Evolutionary conservation across 306 rosid species (phyloP).

Genomic region (Senna siamea): DNA sequence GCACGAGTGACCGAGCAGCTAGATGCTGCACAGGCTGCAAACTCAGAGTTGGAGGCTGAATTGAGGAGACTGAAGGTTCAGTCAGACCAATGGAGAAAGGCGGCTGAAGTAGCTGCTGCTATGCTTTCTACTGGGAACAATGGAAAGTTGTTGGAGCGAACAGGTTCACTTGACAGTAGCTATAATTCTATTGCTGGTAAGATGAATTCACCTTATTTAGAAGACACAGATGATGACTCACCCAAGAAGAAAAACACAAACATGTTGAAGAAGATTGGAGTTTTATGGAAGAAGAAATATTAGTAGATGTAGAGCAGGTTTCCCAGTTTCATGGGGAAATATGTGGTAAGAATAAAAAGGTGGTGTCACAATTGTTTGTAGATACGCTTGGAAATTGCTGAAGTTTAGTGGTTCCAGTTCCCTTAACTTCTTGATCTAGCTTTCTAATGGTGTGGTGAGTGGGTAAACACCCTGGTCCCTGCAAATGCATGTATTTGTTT

Average conservation of each 20-base stretch:
- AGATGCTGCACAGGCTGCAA: constrained; percentile 66
- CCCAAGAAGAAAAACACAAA: constrained; percentile 79
- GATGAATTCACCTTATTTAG: constrained; percentile 65
- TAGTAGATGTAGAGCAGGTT: constrained; percentile 31
- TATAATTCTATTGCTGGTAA: constrained; percentile 48
- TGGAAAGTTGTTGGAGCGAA: constrained; percentile 59
- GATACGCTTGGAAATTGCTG: not conserved
- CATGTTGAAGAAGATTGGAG: constrained; percentile 84
- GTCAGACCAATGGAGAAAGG: constrained; percentile 88
- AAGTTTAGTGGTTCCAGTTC: constrained; percentile 4
- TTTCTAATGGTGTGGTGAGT: constrained; percentile 23
- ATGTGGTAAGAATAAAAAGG: not conserved
- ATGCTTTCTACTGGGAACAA: constrained; percentile 64
- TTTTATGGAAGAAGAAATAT: constrained; percentile 82
- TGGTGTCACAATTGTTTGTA: constrained; percentile 13
- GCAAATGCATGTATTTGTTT: no score
- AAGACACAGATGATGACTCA: constrained; percentile 75
- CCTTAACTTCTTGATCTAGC: not conserved
- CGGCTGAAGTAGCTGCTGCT: constrained; percentile 83
- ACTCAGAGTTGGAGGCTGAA: constrained; percentile 69
- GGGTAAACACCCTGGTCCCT: no score
- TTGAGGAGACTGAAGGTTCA: constrained; percentile 76
- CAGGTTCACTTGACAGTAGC: constrained; percentile 53
- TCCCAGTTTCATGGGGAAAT: constrained; percentile 7
- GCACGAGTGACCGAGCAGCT: constrained; percentile 63